Conservation (phyloP, 2,329 filamentous ascomycete genomes). For the Huntiella savannae region DNA sequence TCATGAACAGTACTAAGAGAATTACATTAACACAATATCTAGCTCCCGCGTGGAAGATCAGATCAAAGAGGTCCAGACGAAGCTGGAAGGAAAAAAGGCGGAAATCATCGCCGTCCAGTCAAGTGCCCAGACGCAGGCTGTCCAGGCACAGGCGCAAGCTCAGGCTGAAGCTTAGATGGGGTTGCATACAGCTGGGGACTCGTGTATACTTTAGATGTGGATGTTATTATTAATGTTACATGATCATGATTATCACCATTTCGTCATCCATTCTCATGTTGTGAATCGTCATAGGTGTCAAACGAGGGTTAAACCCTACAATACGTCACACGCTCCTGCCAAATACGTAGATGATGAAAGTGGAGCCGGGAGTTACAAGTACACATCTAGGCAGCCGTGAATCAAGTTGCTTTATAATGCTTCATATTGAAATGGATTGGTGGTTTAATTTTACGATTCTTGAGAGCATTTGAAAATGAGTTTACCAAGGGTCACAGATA, state of each 20-base stretch:
- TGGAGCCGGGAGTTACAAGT: background rate
- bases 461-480: background rate
- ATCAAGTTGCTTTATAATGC: background rate
- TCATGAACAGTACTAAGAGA: background rate
- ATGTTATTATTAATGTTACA: background rate
- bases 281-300: background rate
- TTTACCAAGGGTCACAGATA: background rate
- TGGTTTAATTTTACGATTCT: background rate
- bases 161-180: background rate
- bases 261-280: background rate
- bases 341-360: background rate
- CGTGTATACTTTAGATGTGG: background rate
- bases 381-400: background rate
- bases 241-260: constrained; percentile 3
- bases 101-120: constrained; percentile 40
- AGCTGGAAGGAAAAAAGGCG: constrained; percentile 38
- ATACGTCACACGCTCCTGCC: too few relatives aligned
- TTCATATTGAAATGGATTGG: background rate
- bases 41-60: constrained; percentile 23
- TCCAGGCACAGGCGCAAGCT: constrained; percentile 7
- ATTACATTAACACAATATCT: constrained; percentile 9
- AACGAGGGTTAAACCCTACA: background rate
- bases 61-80: constrained; percentile 36
- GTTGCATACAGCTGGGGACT: too few relatives aligned
- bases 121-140: constrained; percentile 23